These are phyloP conservation scores for Colletotrichum trifolii DNA, from an alignment of 2,329 filamentous ascomycete species.

Conservation along the genomic window DNA sequence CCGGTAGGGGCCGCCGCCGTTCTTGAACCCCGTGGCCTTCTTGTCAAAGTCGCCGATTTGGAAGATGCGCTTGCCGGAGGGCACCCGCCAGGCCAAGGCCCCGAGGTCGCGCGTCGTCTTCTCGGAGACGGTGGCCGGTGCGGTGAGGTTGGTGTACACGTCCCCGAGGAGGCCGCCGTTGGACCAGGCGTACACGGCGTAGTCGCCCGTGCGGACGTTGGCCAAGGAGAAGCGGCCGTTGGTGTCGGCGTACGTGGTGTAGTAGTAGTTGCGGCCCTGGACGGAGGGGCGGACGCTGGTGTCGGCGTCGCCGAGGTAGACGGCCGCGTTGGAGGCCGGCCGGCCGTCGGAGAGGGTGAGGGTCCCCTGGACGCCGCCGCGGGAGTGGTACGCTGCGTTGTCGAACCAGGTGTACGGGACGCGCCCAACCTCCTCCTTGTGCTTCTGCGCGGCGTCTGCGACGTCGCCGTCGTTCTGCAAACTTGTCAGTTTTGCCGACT, in stretches of 20 bases:
- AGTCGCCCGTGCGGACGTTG: conserved; percentile 53
- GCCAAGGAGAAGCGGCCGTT: conserved; percentile 53
- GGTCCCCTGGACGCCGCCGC: conserved; percentile 53
- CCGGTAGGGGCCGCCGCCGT: conserved; percentile 50
- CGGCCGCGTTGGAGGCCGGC: conserved; percentile 54
- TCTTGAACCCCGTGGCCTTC: conserved; percentile 53
- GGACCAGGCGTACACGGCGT: conserved; percentile 57
- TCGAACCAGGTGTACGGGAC: conserved; percentile 60
- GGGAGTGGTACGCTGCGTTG: conserved; percentile 53
- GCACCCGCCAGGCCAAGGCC: conserved; percentile 19
- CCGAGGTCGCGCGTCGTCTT: conserved; percentile 37
- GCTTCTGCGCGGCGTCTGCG: conserved; percentile 49
- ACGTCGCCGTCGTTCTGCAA: conserved; percentile 56
- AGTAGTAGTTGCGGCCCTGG: conserved; percentile 50
- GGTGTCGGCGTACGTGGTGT: conserved; percentile 53
- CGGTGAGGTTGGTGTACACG: conserved; percentile 53
- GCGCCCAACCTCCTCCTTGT: conserved; percentile 47
- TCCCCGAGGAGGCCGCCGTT: conserved; percentile 53
- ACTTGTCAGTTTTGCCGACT: conserved; percentile 38
- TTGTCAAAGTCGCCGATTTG: conserved; percentile 58
- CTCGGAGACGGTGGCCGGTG: conserved; percentile 47
- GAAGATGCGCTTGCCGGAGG: conserved; percentile 48
- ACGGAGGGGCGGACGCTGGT: conserved; percentile 40
- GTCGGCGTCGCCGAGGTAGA: conserved; percentile 58
- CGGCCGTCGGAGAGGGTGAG: conserved; percentile 56